Evolutionary conservation across 345 rosid species (phyloP), one percentile per base, ranked within the genome.

Genomic region (Eucalyptus caleyi): DNA sequence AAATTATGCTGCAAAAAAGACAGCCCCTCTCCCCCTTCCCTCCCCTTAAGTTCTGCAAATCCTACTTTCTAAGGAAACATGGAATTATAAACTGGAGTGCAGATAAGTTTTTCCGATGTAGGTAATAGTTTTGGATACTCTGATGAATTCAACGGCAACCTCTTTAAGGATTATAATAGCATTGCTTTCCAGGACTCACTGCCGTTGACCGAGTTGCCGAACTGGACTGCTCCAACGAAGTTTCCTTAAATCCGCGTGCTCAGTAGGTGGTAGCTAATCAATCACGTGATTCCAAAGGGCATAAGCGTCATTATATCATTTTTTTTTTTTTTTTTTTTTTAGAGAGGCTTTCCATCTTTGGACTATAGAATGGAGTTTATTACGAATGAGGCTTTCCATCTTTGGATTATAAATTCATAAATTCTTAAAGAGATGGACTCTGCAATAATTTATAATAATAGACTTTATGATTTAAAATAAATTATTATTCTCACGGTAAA

Each of bases 401-500:
- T 40, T 40, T 37, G 37, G 37, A 37, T 4, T 37, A 37, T 37
- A 37, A 37, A 37, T 37, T 34, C 37, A 37, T 51, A 51, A 51
- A 53, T 53, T 53, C 10, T 53, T 19, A 1, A 53, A 53, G 1
- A 18, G 0, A 4, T 19, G 26, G 0, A 3, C 1, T 1, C 2
- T 0, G 5, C 1, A 4, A 53, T 53, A 53, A 53, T 53, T 53
- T 8, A 53, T 53, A 19, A 53, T 53, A 53, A 19, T 1, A 53
- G 0, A 19, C 3, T 19, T 19, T 53, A 19, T 53, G 0, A 53
- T 53, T 53, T 0, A 53, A 53, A 53, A 53, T 8, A 8, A 53
- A 21, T 0, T 1, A 0, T 19, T 21, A 21, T 53, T 53, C 26
- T 53, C 0, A 2, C 0, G 0, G 2, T 53, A 8, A 53, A 8